phyloP scores from a whole-genome alignment of 495 filamentous ascomycete species.

The Penicillium maclennaniae region DNA sequence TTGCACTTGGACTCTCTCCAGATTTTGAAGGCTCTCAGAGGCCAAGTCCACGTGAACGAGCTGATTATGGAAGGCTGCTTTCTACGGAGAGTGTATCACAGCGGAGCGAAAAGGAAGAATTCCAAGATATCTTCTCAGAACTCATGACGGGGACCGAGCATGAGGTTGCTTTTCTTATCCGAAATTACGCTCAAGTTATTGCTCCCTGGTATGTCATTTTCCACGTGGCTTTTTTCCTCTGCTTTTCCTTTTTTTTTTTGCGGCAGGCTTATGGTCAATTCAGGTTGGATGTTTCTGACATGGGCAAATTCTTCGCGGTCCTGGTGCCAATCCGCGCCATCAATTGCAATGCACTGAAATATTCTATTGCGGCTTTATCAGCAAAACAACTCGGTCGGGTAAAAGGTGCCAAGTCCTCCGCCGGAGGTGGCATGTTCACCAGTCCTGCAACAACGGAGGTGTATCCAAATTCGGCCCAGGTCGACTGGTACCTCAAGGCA shows the following conservation, averaged over 20 bases:
- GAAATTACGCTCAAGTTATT: conserved; percentile 35
- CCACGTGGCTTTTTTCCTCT: background rate
- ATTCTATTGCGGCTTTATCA: conserved; percentile 35
- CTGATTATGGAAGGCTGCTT: conserved; percentile 6
- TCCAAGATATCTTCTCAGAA: conserved; percentile 41
- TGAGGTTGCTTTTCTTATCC: conserved; percentile 37
- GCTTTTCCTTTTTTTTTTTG: background rate
- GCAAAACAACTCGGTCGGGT: conserved; percentile 41
- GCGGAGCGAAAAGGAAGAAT: conserved; percentile 33
- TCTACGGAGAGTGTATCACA: conserved; percentile 23
- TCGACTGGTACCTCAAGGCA: conserved; percentile 43
- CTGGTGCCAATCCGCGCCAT: conserved; percentile 39
- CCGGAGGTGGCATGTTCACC: conserved; percentile 25
- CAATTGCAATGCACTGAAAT: conserved; percentile 29
- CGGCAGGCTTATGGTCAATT: conserved; percentile 2
- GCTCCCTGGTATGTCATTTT: conserved; percentile 31
- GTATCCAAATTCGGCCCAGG: conserved; percentile 35
- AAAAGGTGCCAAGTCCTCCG: conserved; percentile 28
- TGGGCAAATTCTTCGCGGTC: conserved; percentile 35
- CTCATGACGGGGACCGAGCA: conserved; percentile 40
- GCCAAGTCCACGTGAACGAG: background rate
- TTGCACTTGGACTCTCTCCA: background rate
- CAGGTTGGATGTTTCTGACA: conserved; percentile 42
- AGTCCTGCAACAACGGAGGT: conserved; percentile 35
- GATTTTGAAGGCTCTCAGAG: conserved; percentile 2